Base-by-base conservation (phyloP, 2,329 filamentous ascomycete genomes). In the Coniosporium tulheliwenetii region DNA sequence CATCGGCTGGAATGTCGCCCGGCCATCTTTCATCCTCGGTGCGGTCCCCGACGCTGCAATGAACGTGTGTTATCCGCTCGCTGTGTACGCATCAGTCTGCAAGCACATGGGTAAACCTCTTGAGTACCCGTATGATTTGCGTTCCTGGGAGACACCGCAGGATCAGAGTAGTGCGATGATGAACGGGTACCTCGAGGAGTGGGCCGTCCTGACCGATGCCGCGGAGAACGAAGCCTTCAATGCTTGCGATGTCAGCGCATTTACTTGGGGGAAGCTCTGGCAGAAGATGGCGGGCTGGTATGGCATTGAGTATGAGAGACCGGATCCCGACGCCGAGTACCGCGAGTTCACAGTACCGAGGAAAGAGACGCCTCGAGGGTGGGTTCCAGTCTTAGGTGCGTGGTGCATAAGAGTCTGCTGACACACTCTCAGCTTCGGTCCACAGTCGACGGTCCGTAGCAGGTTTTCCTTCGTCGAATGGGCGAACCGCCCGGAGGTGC, bases 121-220 rank as follows among this genome's bases (percentile, higher is more conserved):
- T 3, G 54, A 58, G 2, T 73, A 64, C 42, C 66, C 66, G 0
- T 59, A 59, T 4, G 65, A 67, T 38, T 53, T 63, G 31, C 41
- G 47, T 5, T 52, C 61, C 2, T 74, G 68, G 69, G 59, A 69
- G 30, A 50, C 48, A 2, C 52, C 57, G n/a, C 50, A 57, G 8
- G 59, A 61, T 32, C 58, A 66, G 44, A 65, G 59, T 35, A 63
- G 57, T 2, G 67, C 65, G 5, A 57, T 58, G 49, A 49, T 73
- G 46, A 73, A 68, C 33, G 64, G 59, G 0, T 67, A 69, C 43
- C 57, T 73, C 19, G 57, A 56, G 12, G 67, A 70, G 49, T 75
- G 67, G 67, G 63, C 62, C 0, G 65, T 64, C 0, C 49, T 73
- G 14, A 62, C 56, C 1, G 56, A 59, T 0, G 51, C 51, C 4